Evolutionary conservation across 2,329 filamentous ascomycete species (phyloP).

Genomic region (Ramularia endophylla): DNA sequence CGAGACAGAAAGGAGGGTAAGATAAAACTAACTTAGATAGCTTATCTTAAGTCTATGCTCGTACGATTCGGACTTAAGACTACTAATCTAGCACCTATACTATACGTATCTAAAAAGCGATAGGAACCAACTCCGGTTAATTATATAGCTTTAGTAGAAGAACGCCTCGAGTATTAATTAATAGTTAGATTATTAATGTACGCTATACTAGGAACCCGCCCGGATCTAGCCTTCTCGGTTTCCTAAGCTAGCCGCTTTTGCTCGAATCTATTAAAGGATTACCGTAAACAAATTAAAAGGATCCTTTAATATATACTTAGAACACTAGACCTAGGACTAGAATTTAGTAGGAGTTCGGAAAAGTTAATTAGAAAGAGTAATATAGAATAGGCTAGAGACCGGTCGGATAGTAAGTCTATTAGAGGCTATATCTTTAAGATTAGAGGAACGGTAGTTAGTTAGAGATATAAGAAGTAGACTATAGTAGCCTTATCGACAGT

Average conservation of each 20-base stretch:
- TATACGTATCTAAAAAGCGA: neutral
- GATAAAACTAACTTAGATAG: conserved; percentile 1
- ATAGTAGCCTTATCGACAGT: neutral
- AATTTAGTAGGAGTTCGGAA: neutral
- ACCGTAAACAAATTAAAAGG: neutral
- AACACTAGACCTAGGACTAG: neutral
- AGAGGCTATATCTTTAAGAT: neutral
- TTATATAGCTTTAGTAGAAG: neutral
- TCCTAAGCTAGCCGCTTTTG: conserved; percentile 4
- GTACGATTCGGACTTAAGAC: neutral
- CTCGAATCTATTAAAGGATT: no score
- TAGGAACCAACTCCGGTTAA: conserved; percentile 1
- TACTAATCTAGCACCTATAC: neutral
- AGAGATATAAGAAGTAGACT: conserved; percentile 3
- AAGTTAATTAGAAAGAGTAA: conserved; percentile 1
- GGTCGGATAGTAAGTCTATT: neutral
- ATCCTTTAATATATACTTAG: neutral
- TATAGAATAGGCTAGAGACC: no score
- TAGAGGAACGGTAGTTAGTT: neutral
- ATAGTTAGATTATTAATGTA: conserved; percentile 5
- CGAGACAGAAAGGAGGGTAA: no score
- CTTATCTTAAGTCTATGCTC: neutral
- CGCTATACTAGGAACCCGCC: conserved; percentile 2
- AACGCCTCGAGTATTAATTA: conserved; percentile 5
- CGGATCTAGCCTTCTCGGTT: conserved; percentile 3